Evolutionary conservation across 2,329 filamentous ascomycete genomes (phyloP).

Genomic region (Verticillium tricorpus): DNA sequence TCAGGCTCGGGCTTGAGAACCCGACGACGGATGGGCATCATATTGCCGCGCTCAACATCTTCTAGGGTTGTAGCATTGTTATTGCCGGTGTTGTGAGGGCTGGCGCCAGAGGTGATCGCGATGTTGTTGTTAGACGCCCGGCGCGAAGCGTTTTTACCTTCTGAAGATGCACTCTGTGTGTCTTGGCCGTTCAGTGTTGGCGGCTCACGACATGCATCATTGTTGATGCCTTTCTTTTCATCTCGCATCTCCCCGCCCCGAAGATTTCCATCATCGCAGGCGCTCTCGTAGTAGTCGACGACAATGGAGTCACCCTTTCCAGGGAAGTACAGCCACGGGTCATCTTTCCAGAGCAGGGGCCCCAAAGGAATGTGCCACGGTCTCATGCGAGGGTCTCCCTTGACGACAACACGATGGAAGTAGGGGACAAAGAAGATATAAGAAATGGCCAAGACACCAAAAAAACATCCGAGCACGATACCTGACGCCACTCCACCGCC

Average conservation of each 20-base stretch:
- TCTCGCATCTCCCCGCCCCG: too few relatives aligned
- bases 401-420: conserved; percentile 26
- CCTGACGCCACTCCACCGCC: conserved; percentile 24
- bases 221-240: too few relatives aligned
- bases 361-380: conserved; percentile 30
- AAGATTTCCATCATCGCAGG: conserved; percentile 1
- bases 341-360: conserved; percentile 24
- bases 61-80: conserved; percentile 1
- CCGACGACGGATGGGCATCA: conserved; percentile 27
- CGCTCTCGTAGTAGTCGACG: conserved; percentile 19
- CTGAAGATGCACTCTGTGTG: too few relatives aligned
- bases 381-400: conserved; percentile 24
- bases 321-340: conserved; percentile 18
- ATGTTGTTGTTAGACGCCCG: neutral
- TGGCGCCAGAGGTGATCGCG: neutral
- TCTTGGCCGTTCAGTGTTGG: neutral
- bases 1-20: conserved; percentile 32
- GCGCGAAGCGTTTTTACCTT: too few relatives aligned
- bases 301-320: conserved; percentile 19
- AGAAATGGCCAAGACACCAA: conserved; percentile 21
- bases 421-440: conserved; percentile 31
- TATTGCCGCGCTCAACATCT: conserved; percentile 28
- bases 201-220: too few relatives aligned
- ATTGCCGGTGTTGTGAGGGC: neutral
- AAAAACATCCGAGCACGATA: conserved; percentile 23